Evolutionary conservation across 257 asterid species (phyloP).

Genomic region (Primulina eburnea): DNA sequence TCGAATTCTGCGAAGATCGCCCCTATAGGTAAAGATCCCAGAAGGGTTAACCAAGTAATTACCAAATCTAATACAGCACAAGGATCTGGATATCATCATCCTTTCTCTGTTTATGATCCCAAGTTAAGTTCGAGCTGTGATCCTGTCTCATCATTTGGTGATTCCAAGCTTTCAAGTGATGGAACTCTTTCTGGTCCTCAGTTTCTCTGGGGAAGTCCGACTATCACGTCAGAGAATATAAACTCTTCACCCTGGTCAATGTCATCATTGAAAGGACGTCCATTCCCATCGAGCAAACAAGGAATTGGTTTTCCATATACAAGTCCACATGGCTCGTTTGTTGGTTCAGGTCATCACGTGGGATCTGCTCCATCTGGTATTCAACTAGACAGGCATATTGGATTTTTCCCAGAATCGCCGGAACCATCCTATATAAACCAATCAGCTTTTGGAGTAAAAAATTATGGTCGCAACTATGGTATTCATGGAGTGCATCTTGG

Average conservation of each 20-base stretch:
- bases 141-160: slow-evolving; percentile 39
- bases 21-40: slow-evolving; percentile 37
- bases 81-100: slow-evolving; percentile 33
- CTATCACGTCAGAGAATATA: slow-evolving; percentile 34
- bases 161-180: slow-evolving; percentile 36
- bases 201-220: slow-evolving; percentile 62
- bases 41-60: slow-evolving; percentile 27
- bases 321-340: slow-evolving; percentile 31
- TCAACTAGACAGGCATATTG: slow-evolving; percentile 38
- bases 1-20: slow-evolving; percentile 36
- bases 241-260: slow-evolving; percentile 26
- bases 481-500: slow-evolving; percentile 24
- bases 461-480: neutral
- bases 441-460: slow-evolving; percentile 14
- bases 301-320: slow-evolving; percentile 32
- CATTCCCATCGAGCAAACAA: neutral
- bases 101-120: slow-evolving; percentile 47
- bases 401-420: slow-evolving; percentile 43
- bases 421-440: slow-evolving; percentile 28
- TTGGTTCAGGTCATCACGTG: slow-evolving; percentile 38
- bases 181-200: slow-evolving; percentile 53
- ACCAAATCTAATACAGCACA: slow-evolving; percentile 22
- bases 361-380: slow-evolving; percentile 73
- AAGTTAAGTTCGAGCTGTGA: slow-evolving; percentile 39
- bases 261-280: neutral